Percentiles rank a stretch among this genome's conserved stretches.
Conservation (phyloP, 2,329 filamentous ascomycete genomes). For the Huntiella savannae region DNA sequence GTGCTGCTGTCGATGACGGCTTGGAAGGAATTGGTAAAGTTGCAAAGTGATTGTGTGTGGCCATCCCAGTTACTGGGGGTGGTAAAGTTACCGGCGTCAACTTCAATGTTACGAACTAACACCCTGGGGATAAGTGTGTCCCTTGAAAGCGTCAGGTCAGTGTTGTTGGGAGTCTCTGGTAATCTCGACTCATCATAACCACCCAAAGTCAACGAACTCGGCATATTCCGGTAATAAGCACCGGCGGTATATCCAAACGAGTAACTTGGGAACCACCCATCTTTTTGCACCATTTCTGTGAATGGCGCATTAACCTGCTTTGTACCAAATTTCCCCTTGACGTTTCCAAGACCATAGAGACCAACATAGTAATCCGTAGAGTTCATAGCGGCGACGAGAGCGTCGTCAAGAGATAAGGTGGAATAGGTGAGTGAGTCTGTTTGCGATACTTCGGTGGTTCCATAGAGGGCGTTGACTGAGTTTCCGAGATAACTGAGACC, state of each 20-base stretch:
- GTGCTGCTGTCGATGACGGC: constrained; percentile 45
- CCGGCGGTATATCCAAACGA: constrained; percentile 62
- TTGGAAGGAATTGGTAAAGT: constrained; percentile 27
- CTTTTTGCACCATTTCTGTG: constrained; percentile 37
- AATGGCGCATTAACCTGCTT: constrained; percentile 31
- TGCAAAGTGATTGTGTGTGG: constrained; percentile 21
- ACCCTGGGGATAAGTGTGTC: constrained; percentile 37
- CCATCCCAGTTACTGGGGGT: constrained; percentile 22
- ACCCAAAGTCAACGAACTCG: constrained; percentile 45
- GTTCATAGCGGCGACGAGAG: constrained; percentile 34
- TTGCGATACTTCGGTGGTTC: constrained; percentile 29
- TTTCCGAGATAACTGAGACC: constrained; percentile 39
- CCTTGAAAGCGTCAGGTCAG: constrained; percentile 37
- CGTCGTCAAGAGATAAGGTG: constrained; percentile 24
- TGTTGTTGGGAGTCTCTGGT: constrained; percentile 30
- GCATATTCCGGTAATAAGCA: constrained; percentile 37
- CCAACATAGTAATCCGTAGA: constrained; percentile 36
- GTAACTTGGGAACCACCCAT: constrained; percentile 46
- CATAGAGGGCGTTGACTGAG: constrained; percentile 44
- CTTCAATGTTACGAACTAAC: constrained; percentile 37
- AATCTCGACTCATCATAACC: constrained; percentile 47
- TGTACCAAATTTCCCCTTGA: constrained; percentile 31
- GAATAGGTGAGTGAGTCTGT: constrained; percentile 21
- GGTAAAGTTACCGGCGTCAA: constrained; percentile 19
- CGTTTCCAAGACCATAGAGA: constrained; percentile 36